Evolutionary conservation across 176 grass and related monocot species (phyloP).

Genomic region (Musa beccarii): DNA sequence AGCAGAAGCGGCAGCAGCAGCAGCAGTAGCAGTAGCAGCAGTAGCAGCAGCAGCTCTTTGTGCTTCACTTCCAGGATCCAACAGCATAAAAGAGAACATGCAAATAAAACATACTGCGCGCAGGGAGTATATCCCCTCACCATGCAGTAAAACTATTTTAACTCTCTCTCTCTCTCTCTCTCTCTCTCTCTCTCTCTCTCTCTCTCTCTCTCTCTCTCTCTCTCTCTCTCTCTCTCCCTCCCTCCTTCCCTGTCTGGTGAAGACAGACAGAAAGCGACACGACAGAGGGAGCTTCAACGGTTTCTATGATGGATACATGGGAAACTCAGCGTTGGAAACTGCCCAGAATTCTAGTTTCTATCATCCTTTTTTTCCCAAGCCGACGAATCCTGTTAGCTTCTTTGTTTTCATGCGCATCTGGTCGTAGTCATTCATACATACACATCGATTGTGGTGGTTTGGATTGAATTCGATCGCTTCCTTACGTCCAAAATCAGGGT

Average conservation of each 20-base stretch:
- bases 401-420: background rate
- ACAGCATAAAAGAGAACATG: background rate
- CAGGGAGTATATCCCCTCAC: background rate
- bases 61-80: background rate
- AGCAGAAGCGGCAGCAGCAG: background rate
- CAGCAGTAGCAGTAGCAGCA: background rate
- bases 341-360: background rate
- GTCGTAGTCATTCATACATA: background rate
- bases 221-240: background rate
- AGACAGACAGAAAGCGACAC: slow-evolving; percentile 6
- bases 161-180: background rate
- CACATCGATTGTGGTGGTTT: background rate
- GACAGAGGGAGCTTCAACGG: background rate
- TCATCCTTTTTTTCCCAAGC: background rate
- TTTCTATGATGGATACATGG: background rate
- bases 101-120: background rate
- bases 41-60: background rate
- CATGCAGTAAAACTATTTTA: slow-evolving; percentile 4
- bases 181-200: background rate
- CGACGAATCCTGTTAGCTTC: background rate
- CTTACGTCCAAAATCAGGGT: background rate
- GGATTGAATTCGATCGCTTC: background rate
- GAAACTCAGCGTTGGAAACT: background rate
- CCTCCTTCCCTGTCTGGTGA: background rate
- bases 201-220: background rate